Conservation (phyloP, 192 early-diverging fungal species). For the Rhizophlyctis rosea region DNA sequence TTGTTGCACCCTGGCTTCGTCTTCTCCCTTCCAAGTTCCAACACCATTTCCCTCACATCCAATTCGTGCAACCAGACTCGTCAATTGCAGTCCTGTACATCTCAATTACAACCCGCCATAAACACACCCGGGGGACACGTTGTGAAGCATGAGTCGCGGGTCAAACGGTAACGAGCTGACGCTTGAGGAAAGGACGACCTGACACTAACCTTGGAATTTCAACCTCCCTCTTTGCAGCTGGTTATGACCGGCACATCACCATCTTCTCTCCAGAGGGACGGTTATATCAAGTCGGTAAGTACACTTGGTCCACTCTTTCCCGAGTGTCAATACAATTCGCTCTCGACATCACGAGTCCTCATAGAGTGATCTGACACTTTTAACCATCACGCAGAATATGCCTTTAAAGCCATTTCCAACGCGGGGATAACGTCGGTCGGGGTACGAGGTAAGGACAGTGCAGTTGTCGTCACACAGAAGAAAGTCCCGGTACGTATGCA, state of each 20-base stretch:
- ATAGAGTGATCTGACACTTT: neutral
- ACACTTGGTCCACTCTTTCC: neutral
- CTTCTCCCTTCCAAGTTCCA: too few relatives aligned
- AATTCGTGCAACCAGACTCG: too few relatives aligned
- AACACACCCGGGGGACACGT: too few relatives aligned
- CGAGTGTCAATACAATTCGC: neutral
- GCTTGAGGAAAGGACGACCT: too few relatives aligned
- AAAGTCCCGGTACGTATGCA: conserved; percentile 77
- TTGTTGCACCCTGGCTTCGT: too few relatives aligned
- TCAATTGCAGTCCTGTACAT: too few relatives aligned
- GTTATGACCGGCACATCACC: conserved; percentile 97
- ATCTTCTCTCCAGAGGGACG: conserved; percentile 99
- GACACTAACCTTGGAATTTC: too few relatives aligned
- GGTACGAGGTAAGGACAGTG: conserved; percentile 91
- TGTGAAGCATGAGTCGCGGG: too few relatives aligned
- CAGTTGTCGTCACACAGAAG: conserved; percentile 94
- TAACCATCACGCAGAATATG: conserved; percentile 77
- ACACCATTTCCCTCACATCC: too few relatives aligned
- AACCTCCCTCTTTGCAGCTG: conserved; percentile 12
- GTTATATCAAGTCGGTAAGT: conserved; percentile 97
- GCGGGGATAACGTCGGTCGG: conserved; percentile 94
- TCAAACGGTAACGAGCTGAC: too few relatives aligned
- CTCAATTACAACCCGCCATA: too few relatives aligned
- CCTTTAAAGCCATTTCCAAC: conserved; percentile 99
- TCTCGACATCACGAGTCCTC: too few relatives aligned